Percentiles rank a stretch among this genome's conserved stretches.
Conservation (phyloP, 805 yeast genomes). For the Kodamaea fukazawae region DNA sequence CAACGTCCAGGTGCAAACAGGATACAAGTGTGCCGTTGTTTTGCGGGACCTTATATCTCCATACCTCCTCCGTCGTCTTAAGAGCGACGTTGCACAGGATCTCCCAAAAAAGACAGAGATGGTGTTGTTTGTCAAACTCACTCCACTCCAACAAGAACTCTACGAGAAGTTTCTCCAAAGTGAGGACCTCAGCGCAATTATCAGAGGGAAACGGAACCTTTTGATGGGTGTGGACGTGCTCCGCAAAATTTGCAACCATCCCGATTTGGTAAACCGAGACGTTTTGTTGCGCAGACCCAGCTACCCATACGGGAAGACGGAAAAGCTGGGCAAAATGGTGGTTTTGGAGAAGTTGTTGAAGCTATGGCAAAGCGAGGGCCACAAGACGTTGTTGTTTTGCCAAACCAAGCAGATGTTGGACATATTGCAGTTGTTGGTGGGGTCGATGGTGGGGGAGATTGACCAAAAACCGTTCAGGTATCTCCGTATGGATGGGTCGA, state of each 20-base stretch:
- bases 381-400: conserved; percentile 80
- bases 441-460: conserved; percentile 29
- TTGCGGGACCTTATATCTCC: conserved; percentile 87
- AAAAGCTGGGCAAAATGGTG: conserved; percentile 83
- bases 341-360: conserved; percentile 73
- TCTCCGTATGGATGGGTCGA: conserved; percentile 92
- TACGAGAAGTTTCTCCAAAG: conserved; percentile 75
- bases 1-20: conserved; percentile 92
- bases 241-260: conserved; percentile 94
- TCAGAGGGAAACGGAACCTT: conserved; percentile 75
- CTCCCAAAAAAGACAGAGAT: conserved; percentile 90
- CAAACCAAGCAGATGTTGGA: conserved; percentile 94
- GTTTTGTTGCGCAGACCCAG: conserved; percentile 30
- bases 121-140: conserved; percentile 87
- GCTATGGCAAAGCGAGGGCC: conserved; percentile 74
- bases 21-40: conserved; percentile 92
- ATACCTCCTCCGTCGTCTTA: conserved; percentile 79
- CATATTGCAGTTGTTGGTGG: conserved; percentile 69
- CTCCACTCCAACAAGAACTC: conserved; percentile 68
- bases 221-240: conserved; percentile 86
- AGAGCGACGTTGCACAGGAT: conserved; percentile 92
- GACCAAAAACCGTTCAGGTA: conserved; percentile 37
- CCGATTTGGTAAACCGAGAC: conserved; percentile 67
- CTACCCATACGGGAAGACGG: conserved; percentile 52
- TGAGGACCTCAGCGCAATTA: conserved; percentile 68